phyloP scores from a whole-genome alignment of 768 basidiomycete species.

The Boletus reticuloceps region DNA sequence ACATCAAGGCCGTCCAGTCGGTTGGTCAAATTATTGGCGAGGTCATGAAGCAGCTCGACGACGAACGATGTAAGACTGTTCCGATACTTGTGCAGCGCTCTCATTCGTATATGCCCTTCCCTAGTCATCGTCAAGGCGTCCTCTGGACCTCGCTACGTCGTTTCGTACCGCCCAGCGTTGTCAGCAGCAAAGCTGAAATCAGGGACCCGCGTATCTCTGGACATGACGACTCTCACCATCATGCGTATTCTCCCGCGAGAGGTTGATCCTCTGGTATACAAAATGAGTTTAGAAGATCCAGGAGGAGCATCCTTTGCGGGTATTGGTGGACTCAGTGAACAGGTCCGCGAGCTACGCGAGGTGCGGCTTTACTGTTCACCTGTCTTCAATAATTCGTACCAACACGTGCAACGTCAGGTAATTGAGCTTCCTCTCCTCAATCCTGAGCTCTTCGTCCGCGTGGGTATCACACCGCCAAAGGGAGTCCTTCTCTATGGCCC shows the following conservation, averaged over 20 bases:
- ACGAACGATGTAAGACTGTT: slow-evolving; percentile 81
- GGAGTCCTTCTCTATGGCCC: slow-evolving; percentile 96
- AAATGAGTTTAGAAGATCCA: slow-evolving; percentile 98
- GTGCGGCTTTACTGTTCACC: slow-evolving; percentile 39
- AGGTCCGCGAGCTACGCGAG: slow-evolving; percentile 95
- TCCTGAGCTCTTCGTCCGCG: slow-evolving; percentile 92
- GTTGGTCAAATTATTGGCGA: slow-evolving; percentile 99
- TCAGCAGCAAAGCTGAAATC: slow-evolving; percentile 91
- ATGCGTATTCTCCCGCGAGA: slow-evolving; percentile 98
- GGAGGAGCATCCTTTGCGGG: slow-evolving; percentile 95
- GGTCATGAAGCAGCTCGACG: slow-evolving; percentile 97
- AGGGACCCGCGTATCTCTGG: slow-evolving; percentile 93
- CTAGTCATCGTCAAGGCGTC: slow-evolving; percentile 98
- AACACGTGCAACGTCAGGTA: slow-evolving; percentile 48
- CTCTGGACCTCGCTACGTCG: slow-evolving; percentile 96
- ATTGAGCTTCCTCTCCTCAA: slow-evolving; percentile 94
- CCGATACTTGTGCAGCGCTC: not conserved
- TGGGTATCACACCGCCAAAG: slow-evolving; percentile 95
- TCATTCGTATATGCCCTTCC: not conserved
- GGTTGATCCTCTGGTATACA: slow-evolving; percentile 97
- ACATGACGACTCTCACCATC: slow-evolving; percentile 99
- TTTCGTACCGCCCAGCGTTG: slow-evolving; percentile 91
- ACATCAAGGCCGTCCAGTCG: slow-evolving; percentile 98
- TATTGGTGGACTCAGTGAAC: slow-evolving; percentile 93
- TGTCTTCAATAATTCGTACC: not conserved